Conservation (phyloP, 495 filamentous ascomycete species). For the Pseudotulostoma volvatum region DNA sequence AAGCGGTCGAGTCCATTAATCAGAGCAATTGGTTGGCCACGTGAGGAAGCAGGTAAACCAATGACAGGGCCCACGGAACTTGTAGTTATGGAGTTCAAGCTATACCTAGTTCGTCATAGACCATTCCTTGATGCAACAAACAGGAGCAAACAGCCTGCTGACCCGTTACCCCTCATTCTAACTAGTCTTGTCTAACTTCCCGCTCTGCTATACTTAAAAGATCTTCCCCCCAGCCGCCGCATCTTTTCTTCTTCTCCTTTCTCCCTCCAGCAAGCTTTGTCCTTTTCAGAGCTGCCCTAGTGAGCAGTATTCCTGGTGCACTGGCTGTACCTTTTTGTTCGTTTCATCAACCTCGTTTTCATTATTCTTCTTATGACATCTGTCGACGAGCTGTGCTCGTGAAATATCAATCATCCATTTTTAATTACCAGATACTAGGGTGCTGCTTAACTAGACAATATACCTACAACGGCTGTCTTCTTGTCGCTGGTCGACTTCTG, state of each 20-base stretch:
- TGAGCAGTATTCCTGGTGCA: slow-evolving; percentile 33
- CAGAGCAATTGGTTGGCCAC: no score
- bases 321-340: slow-evolving; percentile 32
- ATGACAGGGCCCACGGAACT: no score
- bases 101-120: no score
- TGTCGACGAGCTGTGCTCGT: slow-evolving; percentile 31
- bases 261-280: slow-evolving; percentile 63
- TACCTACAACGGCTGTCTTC: slow-evolving; percentile 12
- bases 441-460: slow-evolving; percentile 12
- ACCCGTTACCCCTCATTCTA: no score
- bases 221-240: no score
- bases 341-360: slow-evolving; percentile 40
- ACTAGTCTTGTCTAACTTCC: no score
- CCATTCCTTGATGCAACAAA: no score
- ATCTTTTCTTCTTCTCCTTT: slow-evolving; percentile 30
- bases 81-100: no score
- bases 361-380: slow-evolving; percentile 27
- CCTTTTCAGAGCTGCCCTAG: slow-evolving; percentile 43
- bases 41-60: no score
- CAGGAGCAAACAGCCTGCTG: no score
- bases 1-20: no score
- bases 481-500: slow-evolving; percentile 37
- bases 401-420: slow-evolving; percentile 15
- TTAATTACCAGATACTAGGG: slow-evolving; percentile 10
- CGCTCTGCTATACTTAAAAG: no score